These are phyloP conservation scores for Omphalotus guepiniiformis DNA, from an alignment of 768 basidiomycete species.

Conservation along the genomic window DNA sequence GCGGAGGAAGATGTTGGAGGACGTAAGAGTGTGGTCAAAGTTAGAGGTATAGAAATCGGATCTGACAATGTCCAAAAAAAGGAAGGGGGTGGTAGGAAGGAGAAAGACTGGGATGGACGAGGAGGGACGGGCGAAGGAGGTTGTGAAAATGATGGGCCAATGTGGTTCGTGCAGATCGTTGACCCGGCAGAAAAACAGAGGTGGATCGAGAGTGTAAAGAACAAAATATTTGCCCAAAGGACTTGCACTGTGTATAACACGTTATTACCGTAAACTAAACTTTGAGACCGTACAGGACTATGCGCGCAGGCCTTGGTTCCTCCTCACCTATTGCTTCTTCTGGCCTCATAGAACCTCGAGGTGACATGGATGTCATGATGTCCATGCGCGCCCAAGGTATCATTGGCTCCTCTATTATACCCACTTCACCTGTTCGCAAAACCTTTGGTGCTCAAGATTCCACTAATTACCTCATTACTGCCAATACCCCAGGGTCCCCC, in stretches of 20 bases:
- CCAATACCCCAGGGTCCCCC: constrained; percentile 37
- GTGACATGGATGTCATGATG: constrained; percentile 82
- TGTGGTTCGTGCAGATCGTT: constrained; percentile 69
- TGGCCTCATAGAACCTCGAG: constrained; percentile 55
- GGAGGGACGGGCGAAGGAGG: neutral
- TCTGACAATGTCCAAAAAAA: constrained; percentile 38
- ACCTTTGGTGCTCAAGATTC: constrained; percentile 15
- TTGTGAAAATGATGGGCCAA: constrained; percentile 48
- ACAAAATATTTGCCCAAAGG: constrained; percentile 68
- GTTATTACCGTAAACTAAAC: constrained; percentile 5
- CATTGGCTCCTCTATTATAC: constrained; percentile 23
- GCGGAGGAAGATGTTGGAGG: constrained; percentile 48
- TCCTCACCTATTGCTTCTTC: constrained; percentile 25
- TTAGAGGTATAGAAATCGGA: constrained; percentile 61
- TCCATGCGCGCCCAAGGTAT: constrained; percentile 72
- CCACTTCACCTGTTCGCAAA: constrained; percentile 17
- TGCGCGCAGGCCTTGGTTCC: constrained; percentile 59
- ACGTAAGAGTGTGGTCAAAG: constrained; percentile 53
- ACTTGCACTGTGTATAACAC: constrained; percentile 7
- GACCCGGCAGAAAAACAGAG: constrained; percentile 60
- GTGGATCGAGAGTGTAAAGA: constrained; percentile 77
- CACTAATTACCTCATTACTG: constrained; percentile 16
- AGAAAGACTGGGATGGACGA: constrained; percentile 39
- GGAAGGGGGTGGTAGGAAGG: constrained; percentile 38
- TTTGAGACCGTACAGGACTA: constrained; percentile 39